Base-by-base conservation (phyloP, 192 early-diverging fungal species). In the Coemansia sp. region DNA sequence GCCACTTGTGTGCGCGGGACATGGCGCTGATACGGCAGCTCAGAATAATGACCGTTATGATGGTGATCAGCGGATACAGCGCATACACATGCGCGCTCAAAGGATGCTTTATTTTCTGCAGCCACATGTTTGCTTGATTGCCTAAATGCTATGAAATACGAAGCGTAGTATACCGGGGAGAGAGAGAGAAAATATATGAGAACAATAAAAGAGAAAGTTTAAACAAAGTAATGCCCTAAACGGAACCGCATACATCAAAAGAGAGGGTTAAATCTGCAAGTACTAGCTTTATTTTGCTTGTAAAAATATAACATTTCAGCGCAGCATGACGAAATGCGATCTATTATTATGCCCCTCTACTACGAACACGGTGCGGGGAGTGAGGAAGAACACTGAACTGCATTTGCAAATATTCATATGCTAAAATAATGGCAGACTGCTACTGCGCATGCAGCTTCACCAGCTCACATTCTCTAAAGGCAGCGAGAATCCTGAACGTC, bases 31-130 rank as follows among this genome's bases (percentile, higher is more conserved):
- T 68, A 4, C 79, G 79, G 58, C 73, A 72, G 64, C 66, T 81
- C 34, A 81, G 59, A 5, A 81, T 63, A 26, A 67, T 53, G 1
- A 81, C 64, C 5, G 79, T 72, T 13, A 57, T 57, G 13, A 81
- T 72, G n/a, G 70, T 81, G 10, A 81, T 28, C 21, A 81, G 29
- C 58, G 79, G 79, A 48, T 72, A 81, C 28, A 81, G 52, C 49
- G 64, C 73, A 21, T 81, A 81, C 8, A 64, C 56, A 61, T 81
- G 74, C 29, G 72, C 73, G 49, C 64, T 52, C 9, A 81, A 67
- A 45, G 79, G 70, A 13, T 63, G 49, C 35, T 72, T 75, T 42
- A 74, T 56, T 29, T 72, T 75, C 65, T 67, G 66, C 13, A 71
- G 48, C 72, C 78, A 75, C 72, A 75, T 81, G 28, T 10, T 57